Evolutionary conservation across 139 green algal genomes (phyloP), one percentile per base, ranked within the genome.

Genomic region (Raphidocelis subcapitata): DNA sequence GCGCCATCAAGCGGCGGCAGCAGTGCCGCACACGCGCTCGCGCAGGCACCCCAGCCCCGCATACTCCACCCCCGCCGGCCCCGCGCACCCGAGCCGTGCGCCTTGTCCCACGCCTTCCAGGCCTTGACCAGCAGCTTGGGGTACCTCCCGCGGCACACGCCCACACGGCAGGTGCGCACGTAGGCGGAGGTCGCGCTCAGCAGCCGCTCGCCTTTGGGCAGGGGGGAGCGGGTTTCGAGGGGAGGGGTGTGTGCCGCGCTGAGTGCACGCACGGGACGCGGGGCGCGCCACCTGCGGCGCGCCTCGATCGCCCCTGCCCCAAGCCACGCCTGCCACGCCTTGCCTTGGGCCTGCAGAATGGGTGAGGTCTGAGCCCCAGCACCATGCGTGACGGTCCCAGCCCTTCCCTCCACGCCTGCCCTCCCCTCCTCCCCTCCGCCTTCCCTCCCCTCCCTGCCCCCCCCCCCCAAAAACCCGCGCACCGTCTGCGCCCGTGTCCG

Each of bases 101-200:
- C 28, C 33, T 69, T 70, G 70, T 77, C 47, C 70, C 70, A 77
- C 0, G 61, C 67, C 51, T 86, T 69, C 86, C 86, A 92, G 10
- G 83, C 86, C 14, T 65, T 63, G 31, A 86, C 73, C 8, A 92
- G 77, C 1, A 69, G 36, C 28, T 62, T 29, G 5, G 81, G 46
- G 73, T 90, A 92, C 1, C 72, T 75, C 24, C 82, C 84, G 0
- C 74, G 60, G 70, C 83, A 87, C 10, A 90, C 75, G 16, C 84
- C 84, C 41, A 96, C 85, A 21, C 85, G 78, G 49, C 80, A 70
- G 12, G 86, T 92, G 55, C 90, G 62, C 49, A 94, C 88, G 82
- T 97, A 96, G 2, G 85, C 85, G 1, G 49, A 23, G 3, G 89
- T 94, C 26, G 76, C 52, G 69, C 94, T 91, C 33, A 59, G 24